Percentiles rank a stretch among this genome's conserved stretches.
Conservation (phyloP, 1,284 basidiomycete genomes). For the Puccinia horiana region DNA sequence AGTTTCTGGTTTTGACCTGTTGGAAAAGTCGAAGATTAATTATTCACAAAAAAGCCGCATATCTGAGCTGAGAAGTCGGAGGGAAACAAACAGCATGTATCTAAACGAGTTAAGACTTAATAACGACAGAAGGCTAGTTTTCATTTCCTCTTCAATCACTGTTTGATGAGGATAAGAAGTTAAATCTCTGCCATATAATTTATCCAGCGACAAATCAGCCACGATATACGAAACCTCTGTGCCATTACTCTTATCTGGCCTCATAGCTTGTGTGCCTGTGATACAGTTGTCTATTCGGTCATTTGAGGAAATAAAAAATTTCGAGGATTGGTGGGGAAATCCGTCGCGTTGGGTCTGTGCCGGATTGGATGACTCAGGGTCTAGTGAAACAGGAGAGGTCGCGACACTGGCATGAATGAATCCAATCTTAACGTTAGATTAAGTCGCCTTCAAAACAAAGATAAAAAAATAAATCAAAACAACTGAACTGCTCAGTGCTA, state of each 20-base stretch:
- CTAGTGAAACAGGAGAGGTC: background rate
- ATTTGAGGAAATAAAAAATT: slow-evolving; percentile 1
- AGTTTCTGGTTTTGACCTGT: slow-evolving; percentile 21
- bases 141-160: slow-evolving; percentile 27
- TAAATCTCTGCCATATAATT: slow-evolving; percentile 7
- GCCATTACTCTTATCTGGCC: background rate
- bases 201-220: background rate
- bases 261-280: background rate
- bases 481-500: slow-evolving; percentile 27
- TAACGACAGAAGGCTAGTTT: slow-evolving; percentile 15
- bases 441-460: background rate
- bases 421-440: background rate
- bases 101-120: slow-evolving; percentile 26
- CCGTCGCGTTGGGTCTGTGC: background rate
- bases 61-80: no score
- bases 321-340: background rate
- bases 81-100: slow-evolving; percentile 16
- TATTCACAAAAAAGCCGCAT: no score
- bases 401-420: background rate
- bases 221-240: background rate
- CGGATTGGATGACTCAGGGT: background rate
- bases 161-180: slow-evolving; percentile 42
- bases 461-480: background rate
- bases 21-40: no score
- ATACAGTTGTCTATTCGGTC: background rate